A percentile compares a stretch with the other conserved stretches of the same genome.
These are phyloP conservation scores for Colletotrichum cereale DNA, from an alignment of 2,329 filamentous ascomycete species.

Conservation along the genomic window DNA sequence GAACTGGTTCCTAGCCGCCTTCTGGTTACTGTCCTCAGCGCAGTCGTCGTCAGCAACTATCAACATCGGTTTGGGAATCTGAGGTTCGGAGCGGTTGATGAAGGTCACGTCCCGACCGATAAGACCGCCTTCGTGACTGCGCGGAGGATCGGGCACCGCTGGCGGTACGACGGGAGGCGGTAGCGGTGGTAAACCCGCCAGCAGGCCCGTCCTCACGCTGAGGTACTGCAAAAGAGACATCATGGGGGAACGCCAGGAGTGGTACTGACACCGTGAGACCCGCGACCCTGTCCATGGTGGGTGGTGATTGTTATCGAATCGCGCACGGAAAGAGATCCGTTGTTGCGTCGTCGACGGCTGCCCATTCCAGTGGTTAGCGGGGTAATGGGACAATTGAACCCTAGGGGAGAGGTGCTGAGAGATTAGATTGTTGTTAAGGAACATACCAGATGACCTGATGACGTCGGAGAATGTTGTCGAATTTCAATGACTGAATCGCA, in stretches of 20 bases:
- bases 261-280: slow-evolving; percentile 42
- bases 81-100: slow-evolving; percentile 35
- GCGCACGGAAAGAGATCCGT: slow-evolving; percentile 30
- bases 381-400: slow-evolving; percentile 49
- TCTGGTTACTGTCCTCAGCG: slow-evolving; percentile 75
- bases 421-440: neutral
- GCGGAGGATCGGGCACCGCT: slow-evolving; percentile 38
- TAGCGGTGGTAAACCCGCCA: slow-evolving; percentile 33
- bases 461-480: slow-evolving; percentile 5
- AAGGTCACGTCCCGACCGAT: slow-evolving; percentile 42
- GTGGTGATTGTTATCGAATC: slow-evolving; percentile 25
- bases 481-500: neutral
- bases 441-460: slow-evolving; percentile 27
- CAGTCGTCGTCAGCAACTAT: slow-evolving; percentile 47
- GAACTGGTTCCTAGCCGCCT: slow-evolving; percentile 86
- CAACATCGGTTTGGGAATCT: slow-evolving; percentile 40
- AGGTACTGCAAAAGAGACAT: slow-evolving; percentile 41
- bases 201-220: slow-evolving; percentile 44
- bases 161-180: slow-evolving; percentile 27
- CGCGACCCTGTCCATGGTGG: slow-evolving; percentile 32
- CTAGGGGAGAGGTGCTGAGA: slow-evolving; percentile 3
- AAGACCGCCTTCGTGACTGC: slow-evolving; percentile 10
- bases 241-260: slow-evolving; percentile 16
- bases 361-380: slow-evolving; percentile 58
- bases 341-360: slow-evolving; percentile 28